Evolutionary conservation across 164 flowering plant species (phyloP).

Genomic region (Macadamia integrifolia): DNA sequence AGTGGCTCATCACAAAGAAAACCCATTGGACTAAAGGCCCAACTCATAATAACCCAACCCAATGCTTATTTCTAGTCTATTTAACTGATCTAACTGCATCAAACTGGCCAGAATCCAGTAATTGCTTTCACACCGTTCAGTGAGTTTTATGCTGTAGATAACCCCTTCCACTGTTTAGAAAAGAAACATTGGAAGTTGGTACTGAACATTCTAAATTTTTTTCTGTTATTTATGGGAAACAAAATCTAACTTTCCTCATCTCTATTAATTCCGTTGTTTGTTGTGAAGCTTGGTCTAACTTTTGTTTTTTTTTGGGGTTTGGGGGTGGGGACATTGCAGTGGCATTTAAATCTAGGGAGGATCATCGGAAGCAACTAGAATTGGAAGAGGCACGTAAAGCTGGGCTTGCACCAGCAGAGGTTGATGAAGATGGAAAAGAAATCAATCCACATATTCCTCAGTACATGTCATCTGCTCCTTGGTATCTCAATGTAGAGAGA

Average conservation of each 20-base stretch:
- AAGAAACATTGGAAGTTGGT: not conserved
- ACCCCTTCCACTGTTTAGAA: not conserved
- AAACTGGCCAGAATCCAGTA: too few relatives aligned
- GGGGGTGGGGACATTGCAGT: conserved; percentile 51
- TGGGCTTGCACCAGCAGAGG: conserved; percentile 96
- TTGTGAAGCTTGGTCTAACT: not conserved
- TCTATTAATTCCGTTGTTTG: not conserved
- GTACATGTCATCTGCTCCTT: conserved; percentile 95
- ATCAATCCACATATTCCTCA: conserved; percentile 97
- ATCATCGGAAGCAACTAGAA: conserved; percentile 85
- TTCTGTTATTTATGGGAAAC: not conserved
- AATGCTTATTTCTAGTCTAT: too few relatives aligned
- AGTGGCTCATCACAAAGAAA: too few relatives aligned
- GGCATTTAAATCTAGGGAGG: conserved; percentile 95
- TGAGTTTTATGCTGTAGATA: not conserved
- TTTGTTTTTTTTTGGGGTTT: too few relatives aligned
- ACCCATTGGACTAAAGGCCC: too few relatives aligned
- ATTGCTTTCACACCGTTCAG: too few relatives aligned
- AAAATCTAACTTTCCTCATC: too few relatives aligned
- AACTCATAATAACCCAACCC: too few relatives aligned
- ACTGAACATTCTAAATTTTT: not conserved
- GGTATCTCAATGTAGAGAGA: conserved; percentile 90
- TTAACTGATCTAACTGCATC: too few relatives aligned
- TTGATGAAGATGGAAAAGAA: conserved; percentile 97
- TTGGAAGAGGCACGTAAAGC: conserved; percentile 97